These are phyloP conservation scores for Lactarius hatsudake DNA, from an alignment of 768 basidiomycete species.

Conservation along the genomic window DNA sequence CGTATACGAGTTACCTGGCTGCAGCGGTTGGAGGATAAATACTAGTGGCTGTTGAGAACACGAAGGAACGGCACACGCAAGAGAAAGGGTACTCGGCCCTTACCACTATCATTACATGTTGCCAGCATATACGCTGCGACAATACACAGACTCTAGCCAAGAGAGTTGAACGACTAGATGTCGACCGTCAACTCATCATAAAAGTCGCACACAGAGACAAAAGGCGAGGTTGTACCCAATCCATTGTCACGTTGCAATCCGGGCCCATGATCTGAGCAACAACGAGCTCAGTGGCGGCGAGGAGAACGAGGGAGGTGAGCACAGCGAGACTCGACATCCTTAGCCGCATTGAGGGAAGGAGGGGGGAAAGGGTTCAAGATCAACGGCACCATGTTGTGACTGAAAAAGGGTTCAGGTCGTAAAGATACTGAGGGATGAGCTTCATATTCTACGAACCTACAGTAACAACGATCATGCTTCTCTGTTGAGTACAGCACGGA, in stretches of 20 bases:
- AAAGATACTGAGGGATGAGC: background rate
- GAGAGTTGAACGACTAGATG: constrained; percentile 8
- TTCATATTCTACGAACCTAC: too few species aligned
- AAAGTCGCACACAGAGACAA: background rate
- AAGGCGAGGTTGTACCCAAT: background rate
- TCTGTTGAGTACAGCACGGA: too few species aligned
- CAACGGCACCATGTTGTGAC: background rate
- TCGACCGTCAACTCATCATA: background rate
- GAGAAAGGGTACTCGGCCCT: background rate
- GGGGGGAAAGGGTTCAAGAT: background rate
- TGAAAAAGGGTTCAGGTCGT: background rate
- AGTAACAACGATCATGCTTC: too few species aligned
- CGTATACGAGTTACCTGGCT: background rate
- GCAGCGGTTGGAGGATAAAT: background rate
- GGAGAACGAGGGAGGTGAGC: background rate
- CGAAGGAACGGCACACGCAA: background rate
- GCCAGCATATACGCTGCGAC: constrained; percentile 10
- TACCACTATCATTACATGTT: constrained; percentile 13
- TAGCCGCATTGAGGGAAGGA: too few species aligned
- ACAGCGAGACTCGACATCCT: background rate
- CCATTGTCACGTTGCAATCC: background rate
- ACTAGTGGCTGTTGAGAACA: background rate
- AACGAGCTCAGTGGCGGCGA: background rate
- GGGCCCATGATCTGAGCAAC: constrained; percentile 5
- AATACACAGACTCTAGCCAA: constrained; percentile 10